Percentiles rank a stretch among this genome's conserved stretches.
These are phyloP conservation scores for Rhamnella rubrinervis DNA, from an alignment of 331 rosid genomes.

Conservation along the genomic window DNA sequence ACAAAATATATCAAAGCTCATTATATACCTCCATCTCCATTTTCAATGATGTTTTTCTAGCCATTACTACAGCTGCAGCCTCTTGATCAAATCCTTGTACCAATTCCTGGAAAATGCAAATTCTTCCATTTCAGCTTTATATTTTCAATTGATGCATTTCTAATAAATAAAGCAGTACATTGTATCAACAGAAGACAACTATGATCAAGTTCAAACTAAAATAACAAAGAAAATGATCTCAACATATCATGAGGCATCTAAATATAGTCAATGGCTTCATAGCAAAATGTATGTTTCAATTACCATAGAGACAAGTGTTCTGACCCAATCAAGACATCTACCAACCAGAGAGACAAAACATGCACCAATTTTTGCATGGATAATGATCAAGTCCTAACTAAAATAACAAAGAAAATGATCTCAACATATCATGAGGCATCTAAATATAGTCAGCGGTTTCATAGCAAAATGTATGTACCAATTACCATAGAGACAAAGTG, in stretches of 20 bases:
- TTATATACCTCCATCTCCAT: conserved; percentile 86
- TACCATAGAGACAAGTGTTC: not conserved
- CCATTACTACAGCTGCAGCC: conserved; percentile 94
- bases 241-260: too few relatives aligned
- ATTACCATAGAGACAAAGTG: not conserved
- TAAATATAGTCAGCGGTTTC: too few relatives aligned
- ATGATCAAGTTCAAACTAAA: not conserved
- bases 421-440: too few relatives aligned
- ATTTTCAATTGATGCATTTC: not conserved
- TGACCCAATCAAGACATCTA: not conserved
- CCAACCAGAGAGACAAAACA: not conserved
- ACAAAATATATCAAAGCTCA: conserved; percentile 10
- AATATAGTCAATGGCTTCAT: too few relatives aligned
- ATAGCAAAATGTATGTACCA: not conserved
- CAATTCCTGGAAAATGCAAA: conserved; percentile 55
- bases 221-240: not conserved
- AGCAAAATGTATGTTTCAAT: not conserved
- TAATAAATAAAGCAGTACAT: not conserved
- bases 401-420: not conserved
- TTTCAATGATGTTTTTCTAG: conserved; percentile 81
- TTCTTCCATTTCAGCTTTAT: conserved; percentile 9
- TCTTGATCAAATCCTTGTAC: conserved; percentile 95
- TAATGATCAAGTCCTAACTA: not conserved
- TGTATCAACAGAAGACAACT: not conserved
- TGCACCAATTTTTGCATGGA: not conserved